A percentile compares a stretch with the other conserved stretches of the same genome.
phyloP scores from a whole-genome alignment of 768 basidiomycete genomes.

The Cantharellus cinnabarinus region DNA sequence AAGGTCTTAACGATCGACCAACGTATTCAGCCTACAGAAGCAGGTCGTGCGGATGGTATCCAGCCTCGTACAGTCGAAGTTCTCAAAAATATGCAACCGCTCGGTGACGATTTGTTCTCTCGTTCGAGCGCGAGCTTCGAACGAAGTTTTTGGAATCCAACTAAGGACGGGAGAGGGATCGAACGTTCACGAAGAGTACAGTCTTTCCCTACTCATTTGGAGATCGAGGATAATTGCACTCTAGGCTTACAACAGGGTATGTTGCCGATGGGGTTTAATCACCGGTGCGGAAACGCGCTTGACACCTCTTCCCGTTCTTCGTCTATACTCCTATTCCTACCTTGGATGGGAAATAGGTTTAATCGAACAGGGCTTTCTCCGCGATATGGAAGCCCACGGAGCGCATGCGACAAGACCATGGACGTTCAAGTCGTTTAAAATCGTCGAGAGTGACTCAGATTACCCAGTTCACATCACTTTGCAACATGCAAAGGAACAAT shows the following conservation, averaged over 20 bases:
- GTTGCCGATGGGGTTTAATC: not conserved
- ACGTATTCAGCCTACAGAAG: not conserved
- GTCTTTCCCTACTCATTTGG: not conserved
- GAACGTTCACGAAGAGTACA: not conserved
- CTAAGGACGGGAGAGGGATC: not conserved
- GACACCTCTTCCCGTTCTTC: not conserved
- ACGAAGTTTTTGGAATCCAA: not conserved
- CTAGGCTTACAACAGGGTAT: not conserved
- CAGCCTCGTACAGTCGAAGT: slow-evolving; percentile 1
- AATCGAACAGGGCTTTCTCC: slow-evolving; percentile 2
- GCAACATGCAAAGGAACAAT: not conserved
- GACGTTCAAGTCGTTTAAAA: not conserved
- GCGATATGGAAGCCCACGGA: not conserved
- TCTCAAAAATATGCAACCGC: not conserved
- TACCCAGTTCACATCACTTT: slow-evolving; percentile 5
- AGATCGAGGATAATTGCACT: not conserved
- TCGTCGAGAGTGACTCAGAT: not conserved
- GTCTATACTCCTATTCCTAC: not conserved
- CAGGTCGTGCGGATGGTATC: not conserved
- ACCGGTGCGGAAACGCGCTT: not conserved
- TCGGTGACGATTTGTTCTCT: not conserved
- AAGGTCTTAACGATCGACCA: not conserved
- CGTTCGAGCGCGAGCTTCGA: not conserved
- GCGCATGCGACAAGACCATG: not conserved
- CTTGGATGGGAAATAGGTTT: not conserved